These are phyloP conservation scores for Nicotiana undulata DNA, from an alignment of 257 asterid genomes.

Conservation along the genomic window DNA sequence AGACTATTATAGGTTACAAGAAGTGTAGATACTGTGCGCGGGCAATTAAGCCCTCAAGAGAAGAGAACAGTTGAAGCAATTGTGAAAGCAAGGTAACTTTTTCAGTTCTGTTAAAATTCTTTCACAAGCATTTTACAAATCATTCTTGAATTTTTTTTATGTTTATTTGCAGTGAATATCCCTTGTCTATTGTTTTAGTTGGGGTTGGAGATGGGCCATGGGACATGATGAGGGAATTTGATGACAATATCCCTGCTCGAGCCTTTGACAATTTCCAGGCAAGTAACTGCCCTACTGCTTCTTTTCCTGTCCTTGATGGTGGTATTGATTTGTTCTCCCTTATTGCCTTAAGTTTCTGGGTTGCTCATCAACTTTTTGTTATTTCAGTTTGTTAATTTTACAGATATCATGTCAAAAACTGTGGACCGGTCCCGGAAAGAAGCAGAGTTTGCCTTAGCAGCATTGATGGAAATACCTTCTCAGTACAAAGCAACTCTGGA, in stretches of 20 bases:
- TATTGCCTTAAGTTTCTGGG: conserved; percentile 1
- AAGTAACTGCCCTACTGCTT: conserved; percentile 16
- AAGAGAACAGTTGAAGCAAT: conserved; percentile 90
- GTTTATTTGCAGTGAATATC: conserved; percentile 53
- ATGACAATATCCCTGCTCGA: conserved; percentile 88
- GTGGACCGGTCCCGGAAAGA: conserved; percentile 66
- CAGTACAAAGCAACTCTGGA: conserved; percentile 93
- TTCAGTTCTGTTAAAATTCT: not conserved
- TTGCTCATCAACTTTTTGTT: conserved; percentile 3
- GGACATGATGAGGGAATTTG: conserved; percentile 96
- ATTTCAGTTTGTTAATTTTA: conserved; percentile 79
- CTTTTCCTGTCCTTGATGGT: not conserved
- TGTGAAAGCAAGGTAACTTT: conserved; percentile 81
- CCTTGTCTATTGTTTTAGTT: conserved; percentile 74
- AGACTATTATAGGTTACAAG: conserved; percentile 59
- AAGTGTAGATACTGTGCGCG: conserved; percentile 74
- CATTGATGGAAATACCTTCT: conserved; percentile 95
- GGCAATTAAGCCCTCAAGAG: conserved; percentile 87
- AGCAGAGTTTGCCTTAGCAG: conserved; percentile 89
- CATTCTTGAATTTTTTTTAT: not conserved
- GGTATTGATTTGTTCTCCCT: not conserved
- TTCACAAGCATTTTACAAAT: not conserved
- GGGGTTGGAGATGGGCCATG: conserved; percentile 98
- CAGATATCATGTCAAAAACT: conserved; percentile 78
- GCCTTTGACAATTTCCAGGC: conserved; percentile 92